These are phyloP conservation scores for Coprinopsis sp. DNA, from an alignment of 768 basidiomycete species.

Conservation along the genomic window DNA sequence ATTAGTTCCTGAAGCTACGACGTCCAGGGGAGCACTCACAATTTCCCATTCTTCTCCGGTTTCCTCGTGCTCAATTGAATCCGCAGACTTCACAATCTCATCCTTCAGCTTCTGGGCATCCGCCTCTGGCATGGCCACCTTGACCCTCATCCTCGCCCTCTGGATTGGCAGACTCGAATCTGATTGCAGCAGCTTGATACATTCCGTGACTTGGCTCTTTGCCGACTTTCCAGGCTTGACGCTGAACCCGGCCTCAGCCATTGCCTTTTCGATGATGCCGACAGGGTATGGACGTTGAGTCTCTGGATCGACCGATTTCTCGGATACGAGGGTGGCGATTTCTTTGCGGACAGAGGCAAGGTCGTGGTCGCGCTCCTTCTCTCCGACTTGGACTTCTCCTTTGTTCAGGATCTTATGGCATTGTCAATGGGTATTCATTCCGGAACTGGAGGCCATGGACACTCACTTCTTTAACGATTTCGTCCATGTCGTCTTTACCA, in stretches of 20 bases:
- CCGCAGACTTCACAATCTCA: conserved; percentile 66
- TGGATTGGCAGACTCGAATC: conserved; percentile 89
- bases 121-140: conserved; percentile 64
- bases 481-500: conserved; percentile 63
- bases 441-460: not conserved
- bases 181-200: conserved; percentile 77
- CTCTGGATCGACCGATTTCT: conserved; percentile 91
- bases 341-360: conserved; percentile 76
- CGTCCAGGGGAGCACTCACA: conserved; percentile 43
- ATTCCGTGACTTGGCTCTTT: conserved; percentile 93
- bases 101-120: conserved; percentile 69
- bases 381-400: conserved; percentile 94
- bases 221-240: conserved; percentile 85
- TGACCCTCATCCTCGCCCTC: conserved; percentile 88
- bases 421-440: not conserved
- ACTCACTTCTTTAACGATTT: conserved; percentile 77
- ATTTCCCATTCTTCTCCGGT: conserved; percentile 78
- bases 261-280: conserved; percentile 95
- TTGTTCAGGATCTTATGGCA: conserved; percentile 77
- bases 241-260: conserved; percentile 92
- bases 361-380: conserved; percentile 94
- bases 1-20: not conserved
- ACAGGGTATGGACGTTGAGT: conserved; percentile 90
- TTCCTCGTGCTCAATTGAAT: conserved; percentile 82
- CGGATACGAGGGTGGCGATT: conserved; percentile 90